These are phyloP conservation scores for Coemansia sp. DNA, from an alignment of 192 early-diverging fungal genomes.

Conservation along the genomic window DNA sequence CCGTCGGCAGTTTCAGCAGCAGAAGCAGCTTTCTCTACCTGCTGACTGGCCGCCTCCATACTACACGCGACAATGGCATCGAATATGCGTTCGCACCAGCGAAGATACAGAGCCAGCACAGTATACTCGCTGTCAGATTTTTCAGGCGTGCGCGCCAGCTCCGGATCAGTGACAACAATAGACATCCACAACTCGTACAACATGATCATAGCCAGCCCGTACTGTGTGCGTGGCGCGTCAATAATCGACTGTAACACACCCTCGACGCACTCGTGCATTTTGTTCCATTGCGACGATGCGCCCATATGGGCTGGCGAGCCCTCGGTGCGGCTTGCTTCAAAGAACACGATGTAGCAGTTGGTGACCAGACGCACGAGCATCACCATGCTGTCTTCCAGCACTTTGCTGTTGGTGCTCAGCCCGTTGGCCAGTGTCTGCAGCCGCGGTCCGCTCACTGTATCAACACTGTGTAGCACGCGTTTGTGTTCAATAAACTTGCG, in stretches of 20 bases:
- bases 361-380: conserved; percentile 45
- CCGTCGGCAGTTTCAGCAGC: not conserved
- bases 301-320: not conserved
- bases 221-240: conserved; percentile 25
- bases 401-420: conserved; percentile 35
- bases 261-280: conserved; percentile 30
- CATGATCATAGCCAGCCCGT: conserved; percentile 30
- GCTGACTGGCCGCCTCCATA: conserved; percentile 2
- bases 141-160: conserved; percentile 14
- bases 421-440: conserved; percentile 23
- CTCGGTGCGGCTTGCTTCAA: not conserved
- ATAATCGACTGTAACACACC: conserved; percentile 28
- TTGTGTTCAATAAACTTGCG: conserved; percentile 29
- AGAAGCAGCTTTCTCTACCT: not conserved
- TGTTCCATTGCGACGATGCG: conserved; percentile 4
- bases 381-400: conserved; percentile 47
- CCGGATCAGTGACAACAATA: conserved; percentile 33
- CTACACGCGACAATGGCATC: conserved; percentile 28
- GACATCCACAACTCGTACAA: conserved; percentile 55
- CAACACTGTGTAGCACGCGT: conserved; percentile 7
- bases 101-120: conserved; percentile 33
- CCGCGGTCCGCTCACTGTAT: not conserved
- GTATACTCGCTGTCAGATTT: conserved; percentile 9
- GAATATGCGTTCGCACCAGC: conserved; percentile 45
- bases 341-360: conserved; percentile 36